These are phyloP conservation scores for Colletotrichum sansevieriae DNA, from an alignment of 2,329 filamentous ascomycete species.

Conservation along the genomic window DNA sequence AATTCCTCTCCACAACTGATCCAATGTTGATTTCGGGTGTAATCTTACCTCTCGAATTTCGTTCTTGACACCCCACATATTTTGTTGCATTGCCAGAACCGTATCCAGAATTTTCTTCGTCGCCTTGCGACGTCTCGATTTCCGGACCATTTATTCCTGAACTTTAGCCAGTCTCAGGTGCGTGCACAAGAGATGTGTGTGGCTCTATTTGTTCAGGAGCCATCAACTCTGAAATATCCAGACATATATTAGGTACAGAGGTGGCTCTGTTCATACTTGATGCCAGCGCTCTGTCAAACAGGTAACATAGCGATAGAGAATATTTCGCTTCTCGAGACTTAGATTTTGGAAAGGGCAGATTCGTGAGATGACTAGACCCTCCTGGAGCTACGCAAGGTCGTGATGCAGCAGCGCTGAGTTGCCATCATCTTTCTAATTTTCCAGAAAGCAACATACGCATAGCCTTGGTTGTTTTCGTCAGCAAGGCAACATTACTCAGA, in stretches of 20 bases:
- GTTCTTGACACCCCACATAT: neutral
- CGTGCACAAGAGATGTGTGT: neutral
- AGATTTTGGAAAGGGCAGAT: neutral
- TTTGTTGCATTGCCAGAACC: neutral
- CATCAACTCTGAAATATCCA: neutral
- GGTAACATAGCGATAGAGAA: neutral
- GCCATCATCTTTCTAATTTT: conserved; percentile 6
- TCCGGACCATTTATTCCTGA: neutral
- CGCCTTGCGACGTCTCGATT: neutral
- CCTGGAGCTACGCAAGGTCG: neutral
- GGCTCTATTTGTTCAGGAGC: neutral
- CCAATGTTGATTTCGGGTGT: neutral
- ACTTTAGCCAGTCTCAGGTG: neutral
- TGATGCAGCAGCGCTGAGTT: conserved; percentile 1
- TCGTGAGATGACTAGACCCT: neutral
- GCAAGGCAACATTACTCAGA: too few relatives aligned
- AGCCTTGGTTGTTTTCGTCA: neutral
- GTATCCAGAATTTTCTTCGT: neutral
- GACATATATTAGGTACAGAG: neutral
- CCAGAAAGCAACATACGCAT: conserved; percentile 10
- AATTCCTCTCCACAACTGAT: neutral
- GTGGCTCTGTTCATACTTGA: conserved; percentile 4
- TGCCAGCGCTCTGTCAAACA: conserved; percentile 2
- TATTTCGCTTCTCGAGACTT: neutral
- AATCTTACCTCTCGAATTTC: neutral